These are phyloP conservation scores for Circinella minor DNA, from an alignment of 371 early-diverging fungal genomes.

Conservation along the genomic window DNA sequence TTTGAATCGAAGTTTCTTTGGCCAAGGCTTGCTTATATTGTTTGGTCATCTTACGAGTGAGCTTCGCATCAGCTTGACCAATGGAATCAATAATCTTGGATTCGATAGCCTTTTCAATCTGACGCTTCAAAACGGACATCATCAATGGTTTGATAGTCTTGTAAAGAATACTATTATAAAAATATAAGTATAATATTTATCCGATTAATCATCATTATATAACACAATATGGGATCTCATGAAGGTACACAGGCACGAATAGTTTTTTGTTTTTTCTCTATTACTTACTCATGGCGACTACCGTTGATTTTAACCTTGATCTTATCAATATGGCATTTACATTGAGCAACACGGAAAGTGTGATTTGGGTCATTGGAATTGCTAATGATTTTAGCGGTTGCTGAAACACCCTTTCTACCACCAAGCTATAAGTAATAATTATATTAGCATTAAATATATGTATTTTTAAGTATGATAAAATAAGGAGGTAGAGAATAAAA, in stretches of 20 bases:
- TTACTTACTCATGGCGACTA: constrained; percentile 47
- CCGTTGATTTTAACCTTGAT: constrained; percentile 54
- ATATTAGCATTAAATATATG: no score
- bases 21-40: constrained; percentile 22
- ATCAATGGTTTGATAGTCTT: constrained; percentile 53
- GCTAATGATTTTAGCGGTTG: constrained; percentile 36
- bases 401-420: constrained; percentile 53
- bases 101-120: constrained; percentile 54
- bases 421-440: constrained; percentile 34
- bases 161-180: constrained; percentile 39
- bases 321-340: constrained; percentile 47
- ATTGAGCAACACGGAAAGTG: constrained; percentile 38
- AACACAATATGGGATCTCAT: background rate
- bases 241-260: no score
- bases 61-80: constrained; percentile 37
- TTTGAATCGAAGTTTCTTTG: constrained; percentile 9
- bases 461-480: no score
- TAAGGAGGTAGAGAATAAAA: no score
- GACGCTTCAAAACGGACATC: constrained; percentile 47
- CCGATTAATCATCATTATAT: background rate
- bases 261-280: background rate
- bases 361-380: constrained; percentile 33
- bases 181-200: background rate
- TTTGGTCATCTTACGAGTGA: constrained; percentile 28
- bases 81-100: constrained; percentile 40